Percentiles rank a stretch among this genome's conserved stretches.
These are phyloP conservation scores for Brachypodium distachyon DNA, from an alignment of 202 grass and related monocot species.

Conservation along the genomic window DNA sequence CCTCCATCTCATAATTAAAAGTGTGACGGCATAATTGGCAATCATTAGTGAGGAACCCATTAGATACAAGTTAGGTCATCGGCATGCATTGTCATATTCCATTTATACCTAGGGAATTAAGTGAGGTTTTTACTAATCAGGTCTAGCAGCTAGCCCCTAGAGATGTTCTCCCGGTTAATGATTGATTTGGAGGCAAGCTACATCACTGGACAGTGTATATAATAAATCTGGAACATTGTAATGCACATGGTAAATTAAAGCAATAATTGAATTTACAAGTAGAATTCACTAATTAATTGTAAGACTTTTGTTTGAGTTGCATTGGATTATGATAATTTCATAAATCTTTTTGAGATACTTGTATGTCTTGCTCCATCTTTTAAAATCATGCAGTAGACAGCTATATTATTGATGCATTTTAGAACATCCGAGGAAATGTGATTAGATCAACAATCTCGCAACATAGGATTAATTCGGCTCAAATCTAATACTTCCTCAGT, in stretches of 20 bases:
- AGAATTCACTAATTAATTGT: background rate
- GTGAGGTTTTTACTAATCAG: conserved; percentile 15
- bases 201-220: background rate
- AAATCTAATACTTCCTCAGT: too few species aligned
- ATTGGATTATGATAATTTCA: too few species aligned
- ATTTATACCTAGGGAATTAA: conserved; percentile 28
- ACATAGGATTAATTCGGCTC: too few species aligned
- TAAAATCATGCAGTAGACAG: too few species aligned
- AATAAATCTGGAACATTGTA: background rate
- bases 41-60: conserved; percentile 35
- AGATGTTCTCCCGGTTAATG: conserved; percentile 31
- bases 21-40: conserved; percentile 30
- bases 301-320: background rate
- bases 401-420: too few species aligned
- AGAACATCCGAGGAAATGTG: too few species aligned
- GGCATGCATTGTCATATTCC: conserved; percentile 31
- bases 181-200: conserved; percentile 21
- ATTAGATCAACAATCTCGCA: too few species aligned
- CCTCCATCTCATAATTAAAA: conserved; percentile 44
- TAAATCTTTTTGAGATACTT: background rate
- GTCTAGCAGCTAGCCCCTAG: conserved; percentile 2
- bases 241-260: background rate
- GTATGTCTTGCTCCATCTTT: background rate
- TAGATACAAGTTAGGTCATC: conserved; percentile 23
- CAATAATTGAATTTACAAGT: background rate